A percentile compares a stretch with the other conserved stretches of the same genome.
Conservation (phyloP, 768 basidiomycete species). For the Agaricus sinodeliciosus region DNA sequence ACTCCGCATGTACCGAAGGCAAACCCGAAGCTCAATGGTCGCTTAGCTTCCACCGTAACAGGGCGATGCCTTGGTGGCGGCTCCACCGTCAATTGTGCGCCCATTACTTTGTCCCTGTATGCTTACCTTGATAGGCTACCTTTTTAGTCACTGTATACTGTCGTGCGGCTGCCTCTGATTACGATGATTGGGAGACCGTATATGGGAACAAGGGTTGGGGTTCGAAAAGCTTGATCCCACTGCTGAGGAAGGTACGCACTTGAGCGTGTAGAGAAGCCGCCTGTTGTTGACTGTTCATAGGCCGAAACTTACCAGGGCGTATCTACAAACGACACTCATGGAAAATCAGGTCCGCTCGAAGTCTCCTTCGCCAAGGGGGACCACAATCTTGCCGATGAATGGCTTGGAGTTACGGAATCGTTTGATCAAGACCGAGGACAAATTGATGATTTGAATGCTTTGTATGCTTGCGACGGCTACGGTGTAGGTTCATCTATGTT, state of each 20-base stretch:
- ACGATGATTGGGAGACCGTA: constrained; percentile 54
- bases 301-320: constrained; percentile 33
- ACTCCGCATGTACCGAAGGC: constrained; percentile 38
- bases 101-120: not conserved
- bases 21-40: constrained; percentile 35
- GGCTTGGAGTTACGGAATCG: constrained; percentile 12
- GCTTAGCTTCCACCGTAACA: constrained; percentile 33
- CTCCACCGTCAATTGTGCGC: constrained; percentile 52
- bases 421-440: not conserved
- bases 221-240: constrained; percentile 47
- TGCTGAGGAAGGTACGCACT: constrained; percentile 44
- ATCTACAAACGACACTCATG: too few species aligned
- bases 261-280: not conserved
- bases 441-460: not conserved
- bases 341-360: constrained; percentile 44
- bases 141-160: constrained; percentile 45
- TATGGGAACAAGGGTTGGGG: constrained; percentile 57
- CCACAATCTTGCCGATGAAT: constrained; percentile 38
- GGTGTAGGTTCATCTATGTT: not conserved
- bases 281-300: constrained; percentile 15
- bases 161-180: too few species aligned
- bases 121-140: not conserved
- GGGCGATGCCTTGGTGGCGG: constrained; percentile 58
- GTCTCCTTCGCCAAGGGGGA: constrained; percentile 33
- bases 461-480: too few species aligned